Conservation (phyloP, 2,329 filamentous ascomycete genomes). For the Clonostachys rosea region DNA sequence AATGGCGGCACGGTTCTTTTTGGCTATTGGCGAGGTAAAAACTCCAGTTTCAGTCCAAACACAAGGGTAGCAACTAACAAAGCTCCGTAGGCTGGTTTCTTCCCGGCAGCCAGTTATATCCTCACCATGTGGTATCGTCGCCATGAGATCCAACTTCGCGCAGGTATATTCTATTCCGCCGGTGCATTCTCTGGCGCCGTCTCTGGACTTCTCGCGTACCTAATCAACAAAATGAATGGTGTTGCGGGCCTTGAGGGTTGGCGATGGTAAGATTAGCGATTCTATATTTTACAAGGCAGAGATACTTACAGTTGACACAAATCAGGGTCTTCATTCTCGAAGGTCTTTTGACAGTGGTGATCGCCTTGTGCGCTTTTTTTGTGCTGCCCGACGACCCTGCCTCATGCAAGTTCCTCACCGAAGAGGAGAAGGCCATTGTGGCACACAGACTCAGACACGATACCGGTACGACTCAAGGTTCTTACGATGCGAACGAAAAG, state of each 20-base stretch:
- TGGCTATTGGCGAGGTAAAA: constrained; percentile 2
- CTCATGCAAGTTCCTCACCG: not conserved
- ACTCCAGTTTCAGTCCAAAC: not conserved
- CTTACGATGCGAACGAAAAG: not conserved
- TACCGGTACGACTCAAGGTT: not conserved
- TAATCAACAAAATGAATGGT: constrained; percentile 12
- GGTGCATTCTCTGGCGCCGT: constrained; percentile 13
- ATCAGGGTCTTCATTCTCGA: constrained; percentile 3
- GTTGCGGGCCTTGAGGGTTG: constrained; percentile 9
- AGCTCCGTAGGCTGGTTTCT: constrained; percentile 4
- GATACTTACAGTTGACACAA: not conserved
- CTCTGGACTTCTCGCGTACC: constrained; percentile 12
- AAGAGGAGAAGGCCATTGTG: constrained; percentile 1
- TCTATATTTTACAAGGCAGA: not conserved
- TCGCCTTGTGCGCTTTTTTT: not conserved
- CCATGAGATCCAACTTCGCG: constrained; percentile 5
- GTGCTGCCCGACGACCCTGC: not conserved
- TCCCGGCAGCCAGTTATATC: constrained; percentile 3
- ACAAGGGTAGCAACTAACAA: not conserved
- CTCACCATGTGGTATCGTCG: constrained; percentile 2
- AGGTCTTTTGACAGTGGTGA: not conserved
- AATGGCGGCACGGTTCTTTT: not conserved
- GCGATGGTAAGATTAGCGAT: constrained; percentile 7
- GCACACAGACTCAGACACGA: not conserved
- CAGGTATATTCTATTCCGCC: constrained; percentile 19